These are phyloP conservation scores for Pichia sp. DNA, from an alignment of 1,139 yeast genomes.

Conservation along the genomic window DNA sequence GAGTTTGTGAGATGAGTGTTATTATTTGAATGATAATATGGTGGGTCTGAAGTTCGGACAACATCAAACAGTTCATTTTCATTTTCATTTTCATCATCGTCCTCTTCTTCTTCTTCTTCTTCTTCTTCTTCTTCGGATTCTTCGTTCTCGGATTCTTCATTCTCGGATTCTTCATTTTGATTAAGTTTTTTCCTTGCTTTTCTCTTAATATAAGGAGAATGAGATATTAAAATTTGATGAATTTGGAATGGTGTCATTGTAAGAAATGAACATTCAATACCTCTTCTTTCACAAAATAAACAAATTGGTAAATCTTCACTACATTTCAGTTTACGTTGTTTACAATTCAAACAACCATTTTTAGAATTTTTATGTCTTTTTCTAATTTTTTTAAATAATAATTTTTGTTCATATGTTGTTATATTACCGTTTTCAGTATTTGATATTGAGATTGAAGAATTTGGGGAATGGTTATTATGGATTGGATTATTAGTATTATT, in stretches of 20 bases:
- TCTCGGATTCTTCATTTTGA: not conserved
- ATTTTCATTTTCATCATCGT: not conserved
- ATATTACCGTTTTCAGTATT: not conserved
- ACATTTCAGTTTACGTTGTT: conserved; percentile 40
- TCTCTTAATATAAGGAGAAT: not conserved
- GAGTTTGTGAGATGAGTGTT: not conserved
- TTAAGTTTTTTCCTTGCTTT: not conserved
- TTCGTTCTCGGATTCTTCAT: not conserved
- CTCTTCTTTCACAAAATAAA: conserved; percentile 35
- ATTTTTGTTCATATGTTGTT: not conserved
- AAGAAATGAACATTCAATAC: conserved; percentile 35
- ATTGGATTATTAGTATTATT: no score
- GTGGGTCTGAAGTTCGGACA: not conserved
- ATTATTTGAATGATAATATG: not conserved
- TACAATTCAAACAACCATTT: conserved; percentile 40
- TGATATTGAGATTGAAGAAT: no score
- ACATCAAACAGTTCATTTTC: not conserved
- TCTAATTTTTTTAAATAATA: not conserved
- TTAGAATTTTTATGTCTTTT: conserved; percentile 34
- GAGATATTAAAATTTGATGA: not conserved
- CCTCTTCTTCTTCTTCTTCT: not conserved
- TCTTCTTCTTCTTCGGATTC: not conserved
- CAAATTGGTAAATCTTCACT: conserved; percentile 40
- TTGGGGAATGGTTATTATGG: no score
- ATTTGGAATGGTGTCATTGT: conserved; percentile 20